These are phyloP conservation scores for Yamadazyma atmosphaerica DNA, from an alignment of 1,139 yeast species.

Conservation along the genomic window DNA sequence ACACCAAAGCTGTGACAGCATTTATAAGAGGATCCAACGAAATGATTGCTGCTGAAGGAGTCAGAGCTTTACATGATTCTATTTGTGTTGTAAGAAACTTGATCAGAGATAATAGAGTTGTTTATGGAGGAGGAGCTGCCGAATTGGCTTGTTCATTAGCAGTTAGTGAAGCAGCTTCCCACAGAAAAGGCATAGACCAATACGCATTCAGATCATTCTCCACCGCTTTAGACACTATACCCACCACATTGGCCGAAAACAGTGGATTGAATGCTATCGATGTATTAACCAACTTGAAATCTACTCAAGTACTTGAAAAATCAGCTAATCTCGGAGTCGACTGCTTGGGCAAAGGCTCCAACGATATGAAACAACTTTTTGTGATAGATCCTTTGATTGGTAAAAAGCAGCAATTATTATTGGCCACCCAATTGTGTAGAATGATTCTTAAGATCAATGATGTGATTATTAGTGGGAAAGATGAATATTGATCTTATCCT, in stretches of 20 bases:
- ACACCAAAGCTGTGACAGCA: constrained; percentile 89
- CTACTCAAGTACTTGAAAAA: constrained; percentile 77
- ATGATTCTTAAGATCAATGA: constrained; percentile 97
- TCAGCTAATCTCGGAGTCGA: constrained; percentile 85
- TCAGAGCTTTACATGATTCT: constrained; percentile 95
- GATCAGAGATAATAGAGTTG: constrained; percentile 87
- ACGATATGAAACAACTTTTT: constrained; percentile 90
- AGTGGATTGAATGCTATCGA: constrained; percentile 95
- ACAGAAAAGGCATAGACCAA: constrained; percentile 92
- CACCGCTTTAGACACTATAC: constrained; percentile 85
- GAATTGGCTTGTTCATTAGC: constrained; percentile 92
- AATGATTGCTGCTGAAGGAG: constrained; percentile 97
- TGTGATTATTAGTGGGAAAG: constrained; percentile 90
- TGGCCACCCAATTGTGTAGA: constrained; percentile 96
- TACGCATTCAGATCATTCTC: constrained; percentile 97
- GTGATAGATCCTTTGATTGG: constrained; percentile 97
- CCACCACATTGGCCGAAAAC: constrained; percentile 94
- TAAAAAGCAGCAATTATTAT: constrained; percentile 89
- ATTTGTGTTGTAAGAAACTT: constrained; percentile 96
- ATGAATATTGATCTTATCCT: constrained; percentile 49
- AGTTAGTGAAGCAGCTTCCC: constrained; percentile 89
- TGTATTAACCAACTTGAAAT: constrained; percentile 77
- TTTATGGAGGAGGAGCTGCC: constrained; percentile 98
- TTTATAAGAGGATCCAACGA: constrained; percentile 94
- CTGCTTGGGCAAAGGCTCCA: constrained; percentile 83